Evolutionary conservation across 768 basidiomycete species (phyloP).

Genomic region (Pisolithus marmoratus): DNA sequence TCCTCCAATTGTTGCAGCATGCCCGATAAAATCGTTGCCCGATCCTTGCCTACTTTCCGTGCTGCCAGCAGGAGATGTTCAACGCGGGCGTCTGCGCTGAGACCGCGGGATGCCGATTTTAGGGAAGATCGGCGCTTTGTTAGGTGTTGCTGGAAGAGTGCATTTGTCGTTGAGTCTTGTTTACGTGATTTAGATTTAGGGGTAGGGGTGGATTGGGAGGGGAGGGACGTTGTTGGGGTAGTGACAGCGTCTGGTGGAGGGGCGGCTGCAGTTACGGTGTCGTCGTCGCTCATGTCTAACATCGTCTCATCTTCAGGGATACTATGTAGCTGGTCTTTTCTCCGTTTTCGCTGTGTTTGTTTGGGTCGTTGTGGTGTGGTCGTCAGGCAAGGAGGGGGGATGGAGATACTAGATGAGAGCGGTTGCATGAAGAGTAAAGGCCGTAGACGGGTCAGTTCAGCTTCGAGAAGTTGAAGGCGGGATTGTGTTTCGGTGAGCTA

Average conservation of each 20-base stretch:
- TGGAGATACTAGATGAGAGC: conserved; percentile 20
- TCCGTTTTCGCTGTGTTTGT: conserved; percentile 20
- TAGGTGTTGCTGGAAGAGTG: conserved; percentile 4
- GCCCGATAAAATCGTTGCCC: conserved; percentile 52
- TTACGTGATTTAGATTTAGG: conserved; percentile 18
- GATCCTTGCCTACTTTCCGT: conserved; percentile 59
- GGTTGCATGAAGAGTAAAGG: conserved; percentile 68
- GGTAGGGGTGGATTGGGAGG: conserved; percentile 16
- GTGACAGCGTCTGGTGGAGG: conserved; percentile 8
- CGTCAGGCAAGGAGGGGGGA: background rate
- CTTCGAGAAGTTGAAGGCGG: conserved; percentile 51
- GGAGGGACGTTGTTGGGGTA: conserved; percentile 11
- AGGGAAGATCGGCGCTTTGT: conserved; percentile 23
- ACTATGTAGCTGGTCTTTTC: conserved; percentile 14
- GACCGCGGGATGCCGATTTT: conserved; percentile 22
- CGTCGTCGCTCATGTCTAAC: conserved; percentile 19
- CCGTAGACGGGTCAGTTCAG: conserved; percentile 58
- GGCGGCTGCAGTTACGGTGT: conserved; percentile 8
- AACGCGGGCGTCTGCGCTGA: conserved; percentile 58
- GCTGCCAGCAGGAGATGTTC: conserved; percentile 71
- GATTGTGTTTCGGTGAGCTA: conserved; percentile 57
- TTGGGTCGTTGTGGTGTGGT: conserved; percentile 17
- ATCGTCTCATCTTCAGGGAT: conserved; percentile 21
- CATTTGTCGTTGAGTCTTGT: conserved; percentile 14
- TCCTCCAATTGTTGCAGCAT: conserved; percentile 34